phyloP scores from a whole-genome alignment of 306 rosid genomes.

The Mimosa pudica region DNA sequence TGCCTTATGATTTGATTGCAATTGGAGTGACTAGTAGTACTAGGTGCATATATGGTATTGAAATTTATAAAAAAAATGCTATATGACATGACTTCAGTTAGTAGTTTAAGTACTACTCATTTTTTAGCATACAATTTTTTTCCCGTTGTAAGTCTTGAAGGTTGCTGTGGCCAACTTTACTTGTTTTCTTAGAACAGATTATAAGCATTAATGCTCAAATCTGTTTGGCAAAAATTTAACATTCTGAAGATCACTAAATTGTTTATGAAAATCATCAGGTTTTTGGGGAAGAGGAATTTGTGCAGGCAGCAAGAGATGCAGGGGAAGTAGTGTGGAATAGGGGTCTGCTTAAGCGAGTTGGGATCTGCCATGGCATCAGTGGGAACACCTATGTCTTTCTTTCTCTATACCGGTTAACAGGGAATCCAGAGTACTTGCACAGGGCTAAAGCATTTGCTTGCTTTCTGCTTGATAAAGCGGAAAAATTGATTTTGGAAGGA shows the following conservation, averaged over 20 bases:
- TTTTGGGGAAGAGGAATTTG: slow-evolving; percentile 64
- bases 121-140: not conserved
- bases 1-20: not conserved
- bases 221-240: not conserved
- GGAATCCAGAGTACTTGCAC: slow-evolving; percentile 58
- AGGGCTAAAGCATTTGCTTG: slow-evolving; percentile 82
- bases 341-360: slow-evolving; percentile 83
- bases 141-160: not conserved
- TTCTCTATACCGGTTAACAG: slow-evolving; percentile 71
- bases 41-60: slow-evolving; percentile 1
- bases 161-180: not conserved
- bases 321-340: slow-evolving; percentile 78
- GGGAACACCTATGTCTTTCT: slow-evolving; percentile 85
- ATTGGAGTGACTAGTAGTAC: not conserved
- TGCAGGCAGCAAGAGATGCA: slow-evolving; percentile 72
- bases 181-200: not conserved
- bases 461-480: slow-evolving; percentile 67
- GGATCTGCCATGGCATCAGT: slow-evolving; percentile 83
- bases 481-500: slow-evolving; percentile 58
- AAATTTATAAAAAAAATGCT: not conserved
- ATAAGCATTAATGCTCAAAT: slow-evolving; percentile 2
- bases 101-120: not conserved
- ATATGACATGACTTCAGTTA: not conserved
- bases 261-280: slow-evolving; percentile 46
- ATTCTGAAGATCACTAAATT: slow-evolving; percentile 10